These are phyloP conservation scores for Rhizoclosmatium sp. DNA, from an alignment of 192 early-diverging fungal species.

Conservation along the genomic window DNA sequence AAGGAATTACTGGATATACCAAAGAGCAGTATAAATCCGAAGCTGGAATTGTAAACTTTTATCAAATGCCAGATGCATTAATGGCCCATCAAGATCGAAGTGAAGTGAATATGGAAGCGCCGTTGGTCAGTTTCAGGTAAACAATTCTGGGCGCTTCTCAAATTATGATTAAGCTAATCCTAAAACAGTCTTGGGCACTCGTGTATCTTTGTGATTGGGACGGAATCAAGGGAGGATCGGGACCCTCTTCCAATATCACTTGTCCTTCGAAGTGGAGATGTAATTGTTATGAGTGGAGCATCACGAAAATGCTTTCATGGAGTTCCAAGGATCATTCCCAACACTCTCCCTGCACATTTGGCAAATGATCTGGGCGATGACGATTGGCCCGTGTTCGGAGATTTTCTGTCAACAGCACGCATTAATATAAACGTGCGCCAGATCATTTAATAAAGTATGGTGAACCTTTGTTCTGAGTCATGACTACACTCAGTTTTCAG, in stretches of 20 bases:
- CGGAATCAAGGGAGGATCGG: constrained; percentile 68
- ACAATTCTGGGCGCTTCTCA: constrained; percentile 65
- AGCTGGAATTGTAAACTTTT: constrained; percentile 95
- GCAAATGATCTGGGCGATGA: constrained; percentile 33
- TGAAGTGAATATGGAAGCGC: constrained; percentile 84
- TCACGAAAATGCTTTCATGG: constrained; percentile 85
- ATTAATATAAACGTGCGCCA: constrained; percentile 95
- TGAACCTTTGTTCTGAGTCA: too few relatives aligned
- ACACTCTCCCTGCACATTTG: constrained; percentile 74
- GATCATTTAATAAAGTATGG: constrained; percentile 52
- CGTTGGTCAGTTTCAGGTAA: constrained; percentile 66
- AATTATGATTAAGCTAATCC: too few relatives aligned
- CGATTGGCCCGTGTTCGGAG: constrained; percentile 59
- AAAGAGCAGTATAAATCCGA: constrained; percentile 72
- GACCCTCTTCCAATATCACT: constrained; percentile 68
- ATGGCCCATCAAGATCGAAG: constrained; percentile 94
- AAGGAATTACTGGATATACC: constrained; percentile 65
- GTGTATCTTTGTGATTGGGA: constrained; percentile 86
- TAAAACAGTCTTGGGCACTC: constrained; percentile 69
- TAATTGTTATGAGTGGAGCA: constrained; percentile 85
- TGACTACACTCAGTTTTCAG: too few relatives aligned
- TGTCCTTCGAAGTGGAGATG: constrained; percentile 84
- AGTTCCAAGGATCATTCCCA: constrained; percentile 81
- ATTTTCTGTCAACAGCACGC: constrained; percentile 73
- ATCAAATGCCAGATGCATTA: constrained; percentile 80